These are phyloP conservation scores for Astrephomene gubernaculifera DNA, from an alignment of 139 green algal species.

Conservation along the genomic window DNA sequence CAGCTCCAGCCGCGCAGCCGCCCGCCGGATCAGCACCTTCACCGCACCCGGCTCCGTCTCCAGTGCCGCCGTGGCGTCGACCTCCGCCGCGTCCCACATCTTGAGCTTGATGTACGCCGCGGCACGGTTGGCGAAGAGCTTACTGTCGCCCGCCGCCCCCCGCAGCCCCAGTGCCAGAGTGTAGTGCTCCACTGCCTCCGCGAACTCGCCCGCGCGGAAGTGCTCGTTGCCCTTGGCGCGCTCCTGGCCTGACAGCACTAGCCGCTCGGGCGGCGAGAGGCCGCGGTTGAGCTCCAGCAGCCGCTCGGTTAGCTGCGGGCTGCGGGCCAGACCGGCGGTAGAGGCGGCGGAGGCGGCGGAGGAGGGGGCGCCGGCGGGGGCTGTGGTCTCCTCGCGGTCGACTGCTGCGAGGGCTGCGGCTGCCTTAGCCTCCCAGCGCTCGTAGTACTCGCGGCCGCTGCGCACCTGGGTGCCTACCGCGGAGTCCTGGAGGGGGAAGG, in stretches of 20 bases:
- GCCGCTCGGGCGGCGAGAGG: constrained; percentile 29
- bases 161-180: constrained; percentile 48
- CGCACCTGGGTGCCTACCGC: constrained; percentile 30
- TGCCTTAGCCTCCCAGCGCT: constrained; percentile 49
- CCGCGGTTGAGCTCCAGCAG: constrained; percentile 44
- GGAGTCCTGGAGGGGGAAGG: constrained; percentile 36
- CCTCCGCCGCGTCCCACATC: constrained; percentile 54
- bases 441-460: constrained; percentile 47
- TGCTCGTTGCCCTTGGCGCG: constrained; percentile 60
- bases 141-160: not conserved
- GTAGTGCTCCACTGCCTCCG: constrained; percentile 58
- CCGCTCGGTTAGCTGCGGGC: constrained; percentile 44
- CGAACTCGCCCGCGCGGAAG: constrained; percentile 53
- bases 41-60: constrained; percentile 15
- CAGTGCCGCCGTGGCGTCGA: constrained; percentile 44
- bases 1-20: constrained; percentile 50
- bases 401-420: constrained; percentile 9
- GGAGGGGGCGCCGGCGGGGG: not conserved
- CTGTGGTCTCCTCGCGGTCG: constrained; percentile 3
- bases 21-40: constrained; percentile 52
- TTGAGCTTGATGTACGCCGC: constrained; percentile 59
- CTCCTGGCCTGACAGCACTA: constrained; percentile 33
- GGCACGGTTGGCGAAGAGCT: constrained; percentile 57
- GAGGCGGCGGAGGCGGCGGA: constrained; percentile 5
- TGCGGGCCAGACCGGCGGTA: constrained; percentile 15